Percentiles rank a stretch among this genome's conserved stretches.
These are phyloP conservation scores for Linnemannia hyalina DNA, from an alignment of 192 early-diverging fungal species.

Conservation along the genomic window DNA sequence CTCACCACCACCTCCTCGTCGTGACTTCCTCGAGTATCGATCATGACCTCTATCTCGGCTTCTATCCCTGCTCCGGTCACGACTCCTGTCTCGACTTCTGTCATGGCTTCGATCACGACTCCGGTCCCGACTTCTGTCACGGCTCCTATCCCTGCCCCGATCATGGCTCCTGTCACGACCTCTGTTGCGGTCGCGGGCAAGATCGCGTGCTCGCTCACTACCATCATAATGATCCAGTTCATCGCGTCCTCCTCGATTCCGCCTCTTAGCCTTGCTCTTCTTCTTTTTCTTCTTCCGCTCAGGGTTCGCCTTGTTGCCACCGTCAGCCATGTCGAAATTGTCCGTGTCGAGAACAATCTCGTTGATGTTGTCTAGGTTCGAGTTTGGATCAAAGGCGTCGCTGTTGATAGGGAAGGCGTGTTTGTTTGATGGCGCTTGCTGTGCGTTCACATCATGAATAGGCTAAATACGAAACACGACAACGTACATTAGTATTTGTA, in stretches of 20 bases:
- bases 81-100: slow-evolving; percentile 14
- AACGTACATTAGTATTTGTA: background rate
- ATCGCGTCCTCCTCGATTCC: slow-evolving; percentile 6
- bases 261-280: slow-evolving; percentile 27
- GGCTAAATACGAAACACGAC: slow-evolving; percentile 14
- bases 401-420: background rate
- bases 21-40: slow-evolving; percentile 19
- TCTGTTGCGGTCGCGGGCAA: slow-evolving; percentile 23
- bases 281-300: slow-evolving; percentile 47
- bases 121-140: slow-evolving; percentile 22
- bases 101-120: slow-evolving; percentile 12
- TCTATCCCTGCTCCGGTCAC: background rate
- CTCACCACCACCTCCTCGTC: slow-evolving; percentile 14
- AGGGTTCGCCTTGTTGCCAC: background rate
- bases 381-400: background rate
- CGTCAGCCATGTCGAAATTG: background rate
- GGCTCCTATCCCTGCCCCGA: slow-evolving; percentile 9
- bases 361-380: slow-evolving; percentile 51
- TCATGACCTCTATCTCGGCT: slow-evolving; percentile 7
- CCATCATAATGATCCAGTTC: slow-evolving; percentile 38
- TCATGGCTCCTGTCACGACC: slow-evolving; percentile 22
- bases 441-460: background rate
- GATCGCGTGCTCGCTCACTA: slow-evolving; percentile 35
- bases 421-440: background rate
- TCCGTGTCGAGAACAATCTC: slow-evolving; percentile 52